These are phyloP conservation scores for Aureobasidium zeae DNA, from an alignment of 2,329 filamentous ascomycete species.

Conservation along the genomic window DNA sequence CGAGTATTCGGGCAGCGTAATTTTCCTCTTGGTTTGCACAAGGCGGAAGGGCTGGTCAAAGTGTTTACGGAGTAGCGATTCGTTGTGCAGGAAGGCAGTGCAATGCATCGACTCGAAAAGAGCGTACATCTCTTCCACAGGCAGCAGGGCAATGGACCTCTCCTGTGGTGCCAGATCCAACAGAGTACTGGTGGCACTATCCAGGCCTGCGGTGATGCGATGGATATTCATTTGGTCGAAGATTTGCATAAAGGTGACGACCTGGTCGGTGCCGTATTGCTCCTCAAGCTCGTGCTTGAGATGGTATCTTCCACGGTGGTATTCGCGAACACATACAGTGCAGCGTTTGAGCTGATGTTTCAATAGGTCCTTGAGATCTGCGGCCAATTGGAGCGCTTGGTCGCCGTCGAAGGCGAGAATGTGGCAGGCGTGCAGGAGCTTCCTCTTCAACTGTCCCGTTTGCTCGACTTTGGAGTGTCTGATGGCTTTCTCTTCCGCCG, in stretches of 20 bases:
- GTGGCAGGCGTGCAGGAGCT: conserved; percentile 34
- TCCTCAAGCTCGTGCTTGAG: conserved; percentile 34
- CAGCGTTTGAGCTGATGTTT: conserved; percentile 36
- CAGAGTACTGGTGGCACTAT: conserved; percentile 33
- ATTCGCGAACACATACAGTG: conserved; percentile 42
- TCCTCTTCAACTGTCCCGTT: conserved; percentile 33
- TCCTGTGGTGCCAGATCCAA: conserved; percentile 39
- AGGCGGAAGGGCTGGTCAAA: conserved; percentile 80
- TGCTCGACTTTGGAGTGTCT: conserved; percentile 29
- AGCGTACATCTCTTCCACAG: conserved; percentile 59
- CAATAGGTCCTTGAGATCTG: conserved; percentile 33
- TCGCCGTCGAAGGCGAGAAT: conserved; percentile 41
- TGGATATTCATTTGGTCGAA: conserved; percentile 39
- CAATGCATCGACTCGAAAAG: conserved; percentile 86
- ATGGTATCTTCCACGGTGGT: conserved; percentile 36
- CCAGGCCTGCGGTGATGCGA: conserved; percentile 36
- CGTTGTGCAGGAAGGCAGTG: conserved; percentile 59
- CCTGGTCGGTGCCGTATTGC: conserved; percentile 37
- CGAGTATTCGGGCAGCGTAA: conserved; percentile 65
- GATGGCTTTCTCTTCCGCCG: conserved; percentile 19
- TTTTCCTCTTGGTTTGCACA: conserved; percentile 66
- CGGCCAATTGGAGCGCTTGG: conserved; percentile 36
- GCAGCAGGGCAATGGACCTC: conserved; percentile 42
- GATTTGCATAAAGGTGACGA: conserved; percentile 34
- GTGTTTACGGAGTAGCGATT: conserved; percentile 43